A percentile compares a stretch with the other conserved stretches of the same genome.
These are phyloP conservation scores for Vitis labrusca DNA, from an alignment of 164 flowering plant species.

Conservation along the genomic window DNA sequence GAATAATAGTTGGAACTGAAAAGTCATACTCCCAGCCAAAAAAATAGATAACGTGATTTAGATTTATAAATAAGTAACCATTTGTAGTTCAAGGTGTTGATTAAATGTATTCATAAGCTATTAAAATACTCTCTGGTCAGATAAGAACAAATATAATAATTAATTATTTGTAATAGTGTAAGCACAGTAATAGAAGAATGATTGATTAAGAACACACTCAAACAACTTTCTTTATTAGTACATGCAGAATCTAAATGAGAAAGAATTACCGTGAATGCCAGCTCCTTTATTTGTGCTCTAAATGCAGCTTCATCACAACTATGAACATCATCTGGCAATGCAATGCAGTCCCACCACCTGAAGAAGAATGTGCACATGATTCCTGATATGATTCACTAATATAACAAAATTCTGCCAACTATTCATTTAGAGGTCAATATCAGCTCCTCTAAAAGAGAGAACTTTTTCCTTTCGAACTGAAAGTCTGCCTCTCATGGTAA, in stretches of 20 bases:
- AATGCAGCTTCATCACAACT: constrained; percentile 59
- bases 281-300: constrained; percentile 73
- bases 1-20: too few species aligned
- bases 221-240: neutral
- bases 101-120: too few species aligned
- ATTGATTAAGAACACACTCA: neutral
- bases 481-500: too few species aligned
- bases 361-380: neutral
- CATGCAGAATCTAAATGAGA: neutral
- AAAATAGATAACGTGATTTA: too few species aligned
- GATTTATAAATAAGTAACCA: too few species aligned
- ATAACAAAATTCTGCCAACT: too few species aligned
- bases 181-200: neutral
- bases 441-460: too few species aligned
- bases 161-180: neutral
- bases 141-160: neutral
- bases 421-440: too few species aligned
- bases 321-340: constrained; percentile 84
- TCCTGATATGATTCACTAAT: too few species aligned
- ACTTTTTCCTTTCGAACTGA: too few species aligned
- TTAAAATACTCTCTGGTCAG: neutral
- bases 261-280: constrained; percentile 70
- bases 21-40: too few species aligned
- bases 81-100: too few species aligned
- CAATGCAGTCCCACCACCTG: constrained; percentile 99